Evolutionary conservation across 164 flowering plant species (phyloP).

Genomic region (grape (Vitis vinifera)): ASM3070453v1 NC_081806.1:8928501-8929000

Average conservation of each 20-base stretch:
- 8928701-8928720: conserved; percentile 27
- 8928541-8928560: conserved; percentile 24
- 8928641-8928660: conserved; percentile 36
- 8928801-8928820: conserved; percentile 6
- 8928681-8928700: conserved; percentile 34
- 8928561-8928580: conserved; percentile 35
- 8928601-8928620: conserved; percentile 25
- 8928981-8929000: neutral
- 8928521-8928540: neutral
- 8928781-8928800: conserved; percentile 9
- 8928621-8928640: conserved; percentile 28
- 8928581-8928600: conserved; percentile 2
- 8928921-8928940: neutral
- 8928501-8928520: neutral
- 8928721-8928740: conserved; percentile 33
- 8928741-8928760: conserved; percentile 24
- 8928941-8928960: neutral
- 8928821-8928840: conserved; percentile 17
- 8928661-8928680: conserved; percentile 39
- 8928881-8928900: neutral
- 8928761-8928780: conserved; percentile 17
- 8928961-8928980: neutral
- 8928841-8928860: conserved; percentile 17
- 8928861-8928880: neutral
- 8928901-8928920: neutral